Evolutionary conservation across 768 basidiomycete genomes (phyloP), one percentile per base, ranked within the genome.

Genomic region (Trametes sanguinea): DNA sequence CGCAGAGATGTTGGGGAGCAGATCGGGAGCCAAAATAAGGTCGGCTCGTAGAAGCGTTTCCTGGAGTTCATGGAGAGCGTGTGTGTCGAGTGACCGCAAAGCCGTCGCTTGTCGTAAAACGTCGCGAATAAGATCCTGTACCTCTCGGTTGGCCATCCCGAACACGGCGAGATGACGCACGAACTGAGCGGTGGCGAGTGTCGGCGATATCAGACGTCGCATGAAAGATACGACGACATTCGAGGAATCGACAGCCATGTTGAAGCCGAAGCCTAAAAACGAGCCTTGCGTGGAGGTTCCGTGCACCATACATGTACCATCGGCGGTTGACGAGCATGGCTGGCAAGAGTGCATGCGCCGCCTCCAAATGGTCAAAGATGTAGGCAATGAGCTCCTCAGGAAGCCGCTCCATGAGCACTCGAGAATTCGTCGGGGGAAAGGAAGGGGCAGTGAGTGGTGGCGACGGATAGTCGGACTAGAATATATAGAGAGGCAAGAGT

Each of bases 1-100:
- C n/a, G 71, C 69, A 5, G 57, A 40, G 5, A 72, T 63, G 33
- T 56, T 52, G 16, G 69, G 65, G 6, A 70, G 61, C 32, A 68
- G 67, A 3, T 44, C 46, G 3, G 37, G n/a, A 3, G 66, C 65
- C 4, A 37, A 29, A 35, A 54, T 60, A 9, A 52, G 42, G 11
- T 54, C 57, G 10, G 45, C 54, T 6, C 54, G 54, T 44, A 67
- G 42, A 14, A 61, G 48, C 29, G 51, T 16, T 2, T 45, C 55
- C 50, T 39, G 35, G 13, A 51, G 30, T 22, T 54, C 13, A 7
- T 51, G 50, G 3, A 67, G 45, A 13, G 17, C 45, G 32, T 57
- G 60, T 22, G 66, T 35, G 44, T 67, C 58, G 13, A 69, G 60
- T 9, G 66, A 66, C 16, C 61, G 48, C 1, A 69, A 55, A 0